These are phyloP conservation scores for Thermochaetoides thermophila DNA, from an alignment of 495 filamentous ascomycete species.

Conservation along the genomic window DNA sequence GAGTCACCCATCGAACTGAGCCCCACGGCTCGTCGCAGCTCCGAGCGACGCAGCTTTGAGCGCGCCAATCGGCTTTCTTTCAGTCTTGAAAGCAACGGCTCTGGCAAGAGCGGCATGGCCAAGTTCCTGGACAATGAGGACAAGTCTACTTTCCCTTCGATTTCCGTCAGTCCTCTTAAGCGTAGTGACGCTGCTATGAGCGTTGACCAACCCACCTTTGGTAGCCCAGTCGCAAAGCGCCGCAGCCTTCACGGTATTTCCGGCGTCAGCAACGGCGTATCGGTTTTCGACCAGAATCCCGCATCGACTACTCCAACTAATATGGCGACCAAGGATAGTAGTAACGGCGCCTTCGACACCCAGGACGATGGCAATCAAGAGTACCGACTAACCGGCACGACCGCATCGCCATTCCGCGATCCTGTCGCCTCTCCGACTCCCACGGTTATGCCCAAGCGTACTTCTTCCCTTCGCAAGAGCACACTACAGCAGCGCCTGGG, in stretches of 20 bases:
- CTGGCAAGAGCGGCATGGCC: slow-evolving; percentile 33
- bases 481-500: slow-evolving; percentile 66
- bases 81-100: slow-evolving; percentile 33
- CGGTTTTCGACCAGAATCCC: slow-evolving; percentile 51
- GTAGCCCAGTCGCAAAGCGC: slow-evolving; percentile 75
- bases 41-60: slow-evolving; percentile 31
- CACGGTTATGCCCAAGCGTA: slow-evolving; percentile 30
- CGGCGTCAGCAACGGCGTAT: slow-evolving; percentile 41
- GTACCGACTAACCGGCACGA: slow-evolving; percentile 25
- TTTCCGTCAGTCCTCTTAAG: slow-evolving; percentile 76
- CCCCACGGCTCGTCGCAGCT: slow-evolving; percentile 26
- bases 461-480: slow-evolving; percentile 68
- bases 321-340: too few species aligned
- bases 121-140: slow-evolving; percentile 26
- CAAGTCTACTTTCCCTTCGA: slow-evolving; percentile 26
- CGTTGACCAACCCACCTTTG: slow-evolving; percentile 58
- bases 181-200: slow-evolving; percentile 84
- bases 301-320: slow-evolving; percentile 13
- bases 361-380: slow-evolving; percentile 32
- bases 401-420: slow-evolving; percentile 17
- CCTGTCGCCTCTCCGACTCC: slow-evolving; percentile 15
- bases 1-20: slow-evolving; percentile 20
- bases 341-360: slow-evolving; percentile 27
- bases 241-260: slow-evolving; percentile 61
- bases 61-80: slow-evolving; percentile 29